phyloP scores from a whole-genome alignment of 2,329 filamentous ascomycete species.

The Aspergillus latus region DNA sequence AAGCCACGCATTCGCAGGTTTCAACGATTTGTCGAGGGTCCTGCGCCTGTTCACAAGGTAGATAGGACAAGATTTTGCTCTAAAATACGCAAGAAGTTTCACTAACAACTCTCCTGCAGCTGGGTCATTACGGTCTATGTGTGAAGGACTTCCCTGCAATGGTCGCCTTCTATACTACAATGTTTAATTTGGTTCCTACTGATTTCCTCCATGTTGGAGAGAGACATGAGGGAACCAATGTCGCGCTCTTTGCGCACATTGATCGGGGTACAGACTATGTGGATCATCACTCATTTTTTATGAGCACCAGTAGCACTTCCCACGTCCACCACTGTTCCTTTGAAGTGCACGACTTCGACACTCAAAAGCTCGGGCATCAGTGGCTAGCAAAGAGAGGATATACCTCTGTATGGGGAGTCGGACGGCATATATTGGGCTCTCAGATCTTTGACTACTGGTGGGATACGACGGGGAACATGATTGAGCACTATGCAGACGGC shows the following conservation, averaged over 20 bases:
- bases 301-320: slow-evolving; percentile 29
- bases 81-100: not conserved
- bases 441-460: slow-evolving; percentile 24
- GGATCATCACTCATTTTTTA: slow-evolving; percentile 57
- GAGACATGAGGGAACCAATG: slow-evolving; percentile 24
- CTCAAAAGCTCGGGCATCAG: slow-evolving; percentile 53
- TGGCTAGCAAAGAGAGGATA: slow-evolving; percentile 51
- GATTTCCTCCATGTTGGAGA: slow-evolving; percentile 32
- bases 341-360: slow-evolving; percentile 55
- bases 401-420: slow-evolving; percentile 27
- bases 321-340: slow-evolving; percentile 54
- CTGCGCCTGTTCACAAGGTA: slow-evolving; percentile 32
- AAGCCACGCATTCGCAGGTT: slow-evolving; percentile 32
- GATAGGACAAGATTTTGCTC: slow-evolving; percentile 16
- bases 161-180: slow-evolving; percentile 30
- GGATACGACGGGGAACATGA: slow-evolving; percentile 18
- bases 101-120: slow-evolving; percentile 12
- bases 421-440: slow-evolving; percentile 20
- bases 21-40: slow-evolving; percentile 31
- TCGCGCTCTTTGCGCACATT: slow-evolving; percentile 51
- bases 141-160: slow-evolving; percentile 26
- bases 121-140: slow-evolving; percentile 33
- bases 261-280: slow-evolving; percentile 49
- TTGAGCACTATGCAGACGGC: slow-evolving; percentile 23
- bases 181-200: slow-evolving; percentile 33